Evolutionary conservation across 371 early-diverging fungal genomes (phyloP).

Genomic region (Mortierella sp.): DNA sequence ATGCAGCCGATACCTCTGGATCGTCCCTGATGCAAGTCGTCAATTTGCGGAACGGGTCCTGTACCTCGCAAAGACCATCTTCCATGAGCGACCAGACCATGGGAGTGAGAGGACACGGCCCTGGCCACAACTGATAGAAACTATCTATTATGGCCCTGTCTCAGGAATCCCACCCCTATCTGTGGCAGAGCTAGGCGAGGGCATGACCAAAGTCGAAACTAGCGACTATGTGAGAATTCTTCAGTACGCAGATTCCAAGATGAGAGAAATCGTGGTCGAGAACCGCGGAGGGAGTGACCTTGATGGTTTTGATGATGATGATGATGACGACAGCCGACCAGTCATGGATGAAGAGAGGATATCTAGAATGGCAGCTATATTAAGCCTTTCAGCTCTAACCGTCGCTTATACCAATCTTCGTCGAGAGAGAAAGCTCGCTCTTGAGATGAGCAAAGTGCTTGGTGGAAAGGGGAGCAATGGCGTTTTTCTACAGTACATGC

Average conservation of each 20-base stretch:
- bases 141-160: too few relatives aligned
- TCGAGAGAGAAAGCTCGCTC: conserved; percentile 19
- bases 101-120: neutral
- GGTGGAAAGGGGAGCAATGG: conserved; percentile 42
- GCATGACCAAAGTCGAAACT: neutral
- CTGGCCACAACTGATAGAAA: too few relatives aligned
- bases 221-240: conserved; percentile 5
- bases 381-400: conserved; percentile 28
- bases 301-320: conserved; percentile 7
- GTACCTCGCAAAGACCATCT: conserved; percentile 18
- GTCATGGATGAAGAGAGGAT: conserved; percentile 20
- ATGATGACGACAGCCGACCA: neutral
- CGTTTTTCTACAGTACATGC: conserved; percentile 41
- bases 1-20: conserved; percentile 28
- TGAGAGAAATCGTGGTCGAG: conserved; percentile 27
- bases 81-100: neutral
- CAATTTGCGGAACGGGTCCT: conserved; percentile 30
- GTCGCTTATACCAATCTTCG: conserved; percentile 20
- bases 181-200: conserved; percentile 18
- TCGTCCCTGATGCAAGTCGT: conserved; percentile 26
- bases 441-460: conserved; percentile 26
- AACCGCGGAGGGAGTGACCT: conserved; percentile 14
- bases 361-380: conserved; percentile 19
- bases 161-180: neutral
- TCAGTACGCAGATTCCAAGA: conserved; percentile 16